Base-by-base conservation (phyloP, 306 rosid species). In the Phaseolus lunatus region DNA sequence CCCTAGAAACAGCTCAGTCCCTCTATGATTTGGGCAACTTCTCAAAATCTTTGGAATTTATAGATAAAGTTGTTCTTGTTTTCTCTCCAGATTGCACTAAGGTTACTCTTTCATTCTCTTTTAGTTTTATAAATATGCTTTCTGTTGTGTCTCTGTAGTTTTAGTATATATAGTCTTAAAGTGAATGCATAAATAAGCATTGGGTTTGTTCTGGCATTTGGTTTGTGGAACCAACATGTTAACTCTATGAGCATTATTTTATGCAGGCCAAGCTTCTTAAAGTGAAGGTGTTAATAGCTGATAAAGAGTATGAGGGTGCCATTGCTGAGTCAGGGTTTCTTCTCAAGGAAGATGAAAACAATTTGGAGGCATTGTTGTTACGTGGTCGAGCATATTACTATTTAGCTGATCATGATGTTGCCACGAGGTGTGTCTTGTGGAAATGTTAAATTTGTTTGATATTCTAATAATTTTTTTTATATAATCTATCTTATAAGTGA, bases 321-420 rank as follows among this genome's bases (percentile, higher is more conserved):
- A 93, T 96, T 77, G 81, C 96, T 2, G 94, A 89, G 80, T 85
- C 96, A 68, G 96, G 91, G 48, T 84, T 72, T 86, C 84, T 96
- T 70, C 98, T 96, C 39, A 96, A 91, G 85, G 98, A 95, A 86
- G 90, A 96, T 73, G 99, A 96, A 67, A 89, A 82, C 85, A 87
- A 96, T 87, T 74, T 96, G 67, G 96, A 92, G 49, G 97, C 96
- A 16, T 86, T 96, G 70, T 80, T 96, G 84, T 82, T 93, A 45
- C 98, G 99, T 49, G 99, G 99, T 7, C 92, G 89, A 78, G 99
- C 93, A 68, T 96, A 89, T 88, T 96, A 96, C 86, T 96, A 96
- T 85, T 86, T 96, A 85, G 97, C 94, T 80, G 99, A 96, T 88
- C 97, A 96, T 79, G 98, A 96, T 82, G 92, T 96, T 85, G 98